phyloP scores from a whole-genome alignment of 179 eudicot genomes.

The Beta corolliflora region DNA sequence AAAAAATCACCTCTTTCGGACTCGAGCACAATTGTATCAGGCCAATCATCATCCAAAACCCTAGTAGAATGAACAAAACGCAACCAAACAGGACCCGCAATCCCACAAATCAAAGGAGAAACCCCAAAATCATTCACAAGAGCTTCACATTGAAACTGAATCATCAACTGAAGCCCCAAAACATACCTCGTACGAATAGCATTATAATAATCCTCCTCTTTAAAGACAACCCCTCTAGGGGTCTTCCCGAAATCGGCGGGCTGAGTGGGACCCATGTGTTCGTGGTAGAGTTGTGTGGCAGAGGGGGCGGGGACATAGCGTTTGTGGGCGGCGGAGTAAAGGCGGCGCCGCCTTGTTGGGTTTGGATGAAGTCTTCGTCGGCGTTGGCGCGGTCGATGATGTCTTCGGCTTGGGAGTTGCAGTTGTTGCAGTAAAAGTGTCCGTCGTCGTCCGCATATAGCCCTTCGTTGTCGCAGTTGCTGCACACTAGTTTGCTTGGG shows the following conservation, averaged over 20 bases:
- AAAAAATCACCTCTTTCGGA: conserved; percentile 50
- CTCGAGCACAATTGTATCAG: conserved; percentile 50
- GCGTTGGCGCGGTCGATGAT: conserved; percentile 54
- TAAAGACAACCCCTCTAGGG: conserved; percentile 13
- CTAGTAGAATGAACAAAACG: conserved; percentile 46
- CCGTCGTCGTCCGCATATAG: conserved; percentile 55
- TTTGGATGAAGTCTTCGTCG: conserved; percentile 54
- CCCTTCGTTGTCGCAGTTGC: conserved; percentile 22
- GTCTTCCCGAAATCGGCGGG: conserved; percentile 61
- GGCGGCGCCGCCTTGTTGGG: conserved; percentile 25
- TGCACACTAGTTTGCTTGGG: conserved; percentile 36
- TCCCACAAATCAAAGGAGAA: conserved; percentile 56
- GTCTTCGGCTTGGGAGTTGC: conserved; percentile 62
- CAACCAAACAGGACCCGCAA: conserved; percentile 64
- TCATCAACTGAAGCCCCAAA: conserved; percentile 72
- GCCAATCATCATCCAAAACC: conserved; percentile 65
- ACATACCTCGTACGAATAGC: conserved; percentile 61
- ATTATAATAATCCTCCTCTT: conserved; percentile 45
- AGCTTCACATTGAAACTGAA: conserved; percentile 63
- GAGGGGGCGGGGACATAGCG: conserved; percentile 22
- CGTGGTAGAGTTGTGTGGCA: conserved; percentile 8
- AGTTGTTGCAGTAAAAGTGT: conserved; percentile 56
- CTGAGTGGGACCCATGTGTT: conserved; percentile 53
- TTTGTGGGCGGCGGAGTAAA: conserved; percentile 35
- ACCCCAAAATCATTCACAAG: conserved; percentile 63